Conservation (phyloP, 106 monocot species). For the Ottelia alismoides region DNA sequence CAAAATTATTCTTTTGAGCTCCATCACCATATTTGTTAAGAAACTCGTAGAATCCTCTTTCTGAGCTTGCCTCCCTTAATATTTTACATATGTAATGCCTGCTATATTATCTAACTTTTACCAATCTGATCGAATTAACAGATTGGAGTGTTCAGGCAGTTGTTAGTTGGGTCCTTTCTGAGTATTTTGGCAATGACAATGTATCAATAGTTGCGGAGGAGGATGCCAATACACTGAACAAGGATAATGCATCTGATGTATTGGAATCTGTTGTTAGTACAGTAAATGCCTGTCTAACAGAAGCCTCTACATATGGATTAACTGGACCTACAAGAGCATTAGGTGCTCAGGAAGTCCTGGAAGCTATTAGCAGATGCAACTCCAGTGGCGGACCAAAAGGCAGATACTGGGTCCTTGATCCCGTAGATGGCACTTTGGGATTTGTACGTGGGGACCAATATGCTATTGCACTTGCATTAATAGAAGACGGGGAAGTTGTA, state of each 20-base stretch:
- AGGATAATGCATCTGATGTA: conserved; percentile 30
- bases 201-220: conserved; percentile 78
- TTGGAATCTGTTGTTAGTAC: conserved; percentile 52
- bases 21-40: no score
- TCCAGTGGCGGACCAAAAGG: conserved; percentile 69
- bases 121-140: conserved; percentile 2
- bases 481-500: conserved; percentile 7
- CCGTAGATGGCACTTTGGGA: conserved; percentile 81
- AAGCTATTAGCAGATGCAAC: conserved; percentile 71
- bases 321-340: conserved; percentile 30
- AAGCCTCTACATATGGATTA: conserved; percentile 66
- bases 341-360: conserved; percentile 33
- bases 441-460: conserved; percentile 96
- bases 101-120: background rate
- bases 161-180: conserved; percentile 71
- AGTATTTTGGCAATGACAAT: conserved; percentile 50
- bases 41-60: no score
- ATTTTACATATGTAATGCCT: no score
- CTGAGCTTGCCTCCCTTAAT: no score
- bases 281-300: conserved; percentile 49
- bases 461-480: conserved; percentile 49
- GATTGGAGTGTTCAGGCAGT: conserved; percentile 96
- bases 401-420: conserved; percentile 87
- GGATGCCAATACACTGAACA: conserved; percentile 47
- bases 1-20: no score